phyloP scores from a whole-genome alignment of 2,329 filamentous ascomycete species.

The Tolypocladium album region DNA sequence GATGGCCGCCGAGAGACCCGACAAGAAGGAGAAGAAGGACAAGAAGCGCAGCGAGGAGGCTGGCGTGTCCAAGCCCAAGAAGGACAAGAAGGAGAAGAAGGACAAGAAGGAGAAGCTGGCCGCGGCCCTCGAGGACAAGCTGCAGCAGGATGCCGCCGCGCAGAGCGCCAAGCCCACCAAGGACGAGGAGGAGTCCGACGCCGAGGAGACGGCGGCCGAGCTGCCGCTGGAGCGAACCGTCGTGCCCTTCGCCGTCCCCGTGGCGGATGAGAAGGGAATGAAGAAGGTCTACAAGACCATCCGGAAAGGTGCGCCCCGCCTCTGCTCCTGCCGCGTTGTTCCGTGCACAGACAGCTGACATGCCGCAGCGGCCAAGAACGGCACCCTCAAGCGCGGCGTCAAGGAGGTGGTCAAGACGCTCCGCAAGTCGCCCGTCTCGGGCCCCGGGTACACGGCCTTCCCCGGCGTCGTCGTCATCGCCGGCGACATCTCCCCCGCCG shows the following conservation, averaged over 20 bases:
- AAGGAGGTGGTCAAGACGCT: conserved; percentile 99
- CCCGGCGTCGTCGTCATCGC: conserved; percentile 82
- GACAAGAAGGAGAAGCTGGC: conserved; percentile 65
- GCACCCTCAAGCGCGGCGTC: conserved; percentile 92
- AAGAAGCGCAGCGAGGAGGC: conserved; percentile 47
- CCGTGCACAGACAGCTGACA: too few relatives aligned
- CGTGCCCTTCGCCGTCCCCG: conserved; percentile 73
- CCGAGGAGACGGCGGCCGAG: conserved; percentile 33
- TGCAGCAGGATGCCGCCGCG: conserved; percentile 44
- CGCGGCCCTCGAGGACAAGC: conserved; percentile 53
- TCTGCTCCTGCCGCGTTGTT: too few relatives aligned
- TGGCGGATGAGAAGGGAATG: conserved; percentile 67
- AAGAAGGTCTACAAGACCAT: conserved; percentile 51
- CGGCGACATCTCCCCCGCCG: conserved; percentile 95
- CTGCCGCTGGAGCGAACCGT: conserved; percentile 43
- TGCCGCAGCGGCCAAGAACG: conserved; percentile 74
- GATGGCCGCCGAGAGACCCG: conserved; percentile 38
- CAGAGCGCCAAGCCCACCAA: conserved; percentile 23
- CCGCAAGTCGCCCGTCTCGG: conserved; percentile 72
- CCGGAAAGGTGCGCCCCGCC: conserved; percentile 37
- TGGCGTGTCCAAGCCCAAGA: conserved; percentile 43
- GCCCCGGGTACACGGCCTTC: conserved; percentile 50
- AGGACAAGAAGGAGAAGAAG: conserved; percentile 57
- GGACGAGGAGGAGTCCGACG: conserved; percentile 32
- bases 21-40: conserved; percentile 47